These are phyloP conservation scores for Viridothelium virens DNA, from an alignment of 495 filamentous ascomycete genomes.

Conservation along the genomic window DNA sequence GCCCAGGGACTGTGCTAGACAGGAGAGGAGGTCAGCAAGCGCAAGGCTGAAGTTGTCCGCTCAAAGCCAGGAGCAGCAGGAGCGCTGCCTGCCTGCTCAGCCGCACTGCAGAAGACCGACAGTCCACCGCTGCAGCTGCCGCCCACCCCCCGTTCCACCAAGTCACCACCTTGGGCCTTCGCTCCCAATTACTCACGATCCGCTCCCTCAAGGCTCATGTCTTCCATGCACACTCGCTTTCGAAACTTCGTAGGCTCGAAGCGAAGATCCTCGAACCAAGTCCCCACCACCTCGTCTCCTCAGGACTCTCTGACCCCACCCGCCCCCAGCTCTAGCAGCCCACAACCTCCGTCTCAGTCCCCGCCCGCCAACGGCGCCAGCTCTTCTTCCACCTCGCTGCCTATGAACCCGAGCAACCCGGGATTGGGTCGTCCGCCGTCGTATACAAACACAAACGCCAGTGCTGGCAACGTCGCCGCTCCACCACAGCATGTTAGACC, in stretches of 20 bases:
- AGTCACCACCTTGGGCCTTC: slow-evolving; percentile 7
- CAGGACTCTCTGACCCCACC: slow-evolving; percentile 28
- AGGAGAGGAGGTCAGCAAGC: neutral
- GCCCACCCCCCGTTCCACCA: slow-evolving; percentile 7
- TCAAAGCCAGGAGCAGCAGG: neutral
- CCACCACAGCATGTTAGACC: slow-evolving; percentile 32
- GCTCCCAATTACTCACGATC: slow-evolving; percentile 14
- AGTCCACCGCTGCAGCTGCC: slow-evolving; percentile 3
- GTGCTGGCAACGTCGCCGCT: slow-evolving; percentile 23
- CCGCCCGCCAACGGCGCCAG: slow-evolving; percentile 13
- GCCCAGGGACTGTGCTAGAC: no score
- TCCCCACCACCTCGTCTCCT: slow-evolving; percentile 26
- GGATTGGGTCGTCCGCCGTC: slow-evolving; percentile 35
- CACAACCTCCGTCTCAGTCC: slow-evolving; percentile 12
- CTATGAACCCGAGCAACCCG: slow-evolving; percentile 34
- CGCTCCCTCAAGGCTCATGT: slow-evolving; percentile 22
- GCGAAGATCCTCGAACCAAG: slow-evolving; percentile 31
- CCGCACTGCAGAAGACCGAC: slow-evolving; percentile 4
- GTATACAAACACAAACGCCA: slow-evolving; percentile 37
- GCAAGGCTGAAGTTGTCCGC: slow-evolving; percentile 1
- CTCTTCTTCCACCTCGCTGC: slow-evolving; percentile 24
- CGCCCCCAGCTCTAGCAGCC: slow-evolving; percentile 23
- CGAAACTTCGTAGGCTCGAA: slow-evolving; percentile 34
- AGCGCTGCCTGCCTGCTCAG: slow-evolving; percentile 2
- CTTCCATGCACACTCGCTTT: slow-evolving; percentile 34